Percentiles rank a stretch among this genome's conserved stretches.
Conservation (phyloP, 345 rosid genomes). For the Rubroshorea leprosula region DNA sequence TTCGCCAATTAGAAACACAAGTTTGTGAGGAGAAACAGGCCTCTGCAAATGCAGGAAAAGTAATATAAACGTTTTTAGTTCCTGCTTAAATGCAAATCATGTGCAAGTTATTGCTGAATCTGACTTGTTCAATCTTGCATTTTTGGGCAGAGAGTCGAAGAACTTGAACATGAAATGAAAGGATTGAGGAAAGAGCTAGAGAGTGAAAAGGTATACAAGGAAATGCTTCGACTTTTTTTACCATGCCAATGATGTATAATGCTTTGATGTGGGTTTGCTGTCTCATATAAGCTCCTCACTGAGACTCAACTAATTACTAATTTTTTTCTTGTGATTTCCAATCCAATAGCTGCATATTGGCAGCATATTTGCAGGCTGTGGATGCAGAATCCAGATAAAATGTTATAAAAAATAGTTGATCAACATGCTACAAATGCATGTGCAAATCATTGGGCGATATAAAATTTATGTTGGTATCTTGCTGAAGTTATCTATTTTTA, state of each 20-base stretch:
- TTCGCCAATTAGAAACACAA: conserved; percentile 88
- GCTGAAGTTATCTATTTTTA: conserved; percentile 17
- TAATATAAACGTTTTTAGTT: conserved; percentile 16
- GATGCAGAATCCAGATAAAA: too few relatives aligned
- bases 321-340: too few relatives aligned
- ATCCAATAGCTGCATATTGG: too few relatives aligned
- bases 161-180: conserved; percentile 62
- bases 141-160: conserved; percentile 72
- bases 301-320: neutral
- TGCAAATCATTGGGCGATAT: conserved; percentile 3
- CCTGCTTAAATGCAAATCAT: neutral
- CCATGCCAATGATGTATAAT: neutral
- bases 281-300: neutral
- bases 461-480: conserved; percentile 6
- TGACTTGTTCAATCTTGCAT: conserved; percentile 11
- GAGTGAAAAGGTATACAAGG: conserved; percentile 72
- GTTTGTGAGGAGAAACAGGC: conserved; percentile 61
- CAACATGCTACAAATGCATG: neutral
- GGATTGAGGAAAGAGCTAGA: conserved; percentile 62
- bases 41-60: conserved; percentile 62
- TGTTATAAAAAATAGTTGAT: too few relatives aligned
- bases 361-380: neutral
- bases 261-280: neutral
- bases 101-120: conserved; percentile 7
- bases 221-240: conserved; percentile 14